These are phyloP conservation scores for Meira miltonrushii DNA, from an alignment of 1,284 basidiomycete species.

Conservation along the genomic window DNA sequence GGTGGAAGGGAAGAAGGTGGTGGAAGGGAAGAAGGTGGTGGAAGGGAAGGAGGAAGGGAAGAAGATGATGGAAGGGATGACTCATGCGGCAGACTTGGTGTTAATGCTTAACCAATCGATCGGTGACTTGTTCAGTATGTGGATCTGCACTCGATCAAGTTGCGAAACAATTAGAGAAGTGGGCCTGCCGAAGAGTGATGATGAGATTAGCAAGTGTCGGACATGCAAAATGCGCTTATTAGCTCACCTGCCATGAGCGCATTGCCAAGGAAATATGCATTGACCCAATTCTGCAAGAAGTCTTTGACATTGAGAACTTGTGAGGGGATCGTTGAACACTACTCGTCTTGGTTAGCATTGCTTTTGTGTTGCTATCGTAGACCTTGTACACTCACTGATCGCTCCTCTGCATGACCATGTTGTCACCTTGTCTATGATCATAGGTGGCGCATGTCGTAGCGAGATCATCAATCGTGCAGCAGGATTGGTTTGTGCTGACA, in stretches of 20 bases:
- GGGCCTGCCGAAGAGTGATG: too few relatives aligned
- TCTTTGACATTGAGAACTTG: slow-evolving; percentile 63
- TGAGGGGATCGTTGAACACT: slow-evolving; percentile 87
- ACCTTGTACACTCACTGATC: background rate
- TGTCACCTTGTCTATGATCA: background rate
- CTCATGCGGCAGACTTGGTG: too few relatives aligned
- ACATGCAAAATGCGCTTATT: background rate
- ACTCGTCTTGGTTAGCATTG: slow-evolving; percentile 54
- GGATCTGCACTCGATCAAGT: too few relatives aligned
- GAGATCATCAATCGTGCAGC: background rate
- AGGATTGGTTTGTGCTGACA: too few relatives aligned
- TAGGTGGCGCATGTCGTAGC: background rate
- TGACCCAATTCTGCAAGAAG: slow-evolving; percentile 65
- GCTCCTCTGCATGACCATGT: slow-evolving; percentile 1
- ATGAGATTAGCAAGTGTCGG: too few relatives aligned
- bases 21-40: too few relatives aligned
- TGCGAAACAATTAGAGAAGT: too few relatives aligned
- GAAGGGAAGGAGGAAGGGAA: too few relatives aligned
- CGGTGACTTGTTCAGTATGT: too few relatives aligned
- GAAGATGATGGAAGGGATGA: too few relatives aligned
- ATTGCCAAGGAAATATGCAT: slow-evolving; percentile 81
- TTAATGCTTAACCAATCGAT: too few relatives aligned
- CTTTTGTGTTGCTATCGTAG: background rate
- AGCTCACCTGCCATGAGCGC: slow-evolving; percentile 70
- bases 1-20: too few relatives aligned